Evolutionary conservation across 352 stramenopile genomes (phyloP).

Genomic region (Phytophthora fragariaefolia): DNA sequence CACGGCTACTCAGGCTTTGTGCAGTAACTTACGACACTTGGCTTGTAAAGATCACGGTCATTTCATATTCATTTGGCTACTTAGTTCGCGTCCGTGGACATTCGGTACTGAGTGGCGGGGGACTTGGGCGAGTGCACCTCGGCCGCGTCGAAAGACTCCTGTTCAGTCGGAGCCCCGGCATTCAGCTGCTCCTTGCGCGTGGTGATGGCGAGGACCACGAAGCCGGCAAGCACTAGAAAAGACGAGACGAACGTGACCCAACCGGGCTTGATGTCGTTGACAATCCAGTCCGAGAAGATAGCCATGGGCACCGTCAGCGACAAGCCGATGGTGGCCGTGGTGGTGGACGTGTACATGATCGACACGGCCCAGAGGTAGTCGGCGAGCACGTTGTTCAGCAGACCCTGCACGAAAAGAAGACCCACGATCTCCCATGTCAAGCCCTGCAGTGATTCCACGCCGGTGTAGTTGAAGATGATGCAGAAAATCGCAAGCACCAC

Average conservation of each 20-base stretch:
- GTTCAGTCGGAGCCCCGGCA: slow-evolving; percentile 8
- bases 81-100: slow-evolving; percentile 26
- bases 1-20: too few species aligned
- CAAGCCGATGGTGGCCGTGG: slow-evolving; percentile 96
- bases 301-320: slow-evolving; percentile 97
- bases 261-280: slow-evolving; percentile 61
- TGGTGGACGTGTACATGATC: slow-evolving; percentile 96
- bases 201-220: slow-evolving; percentile 64
- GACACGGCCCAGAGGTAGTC: slow-evolving; percentile 96
- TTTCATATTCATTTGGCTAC: slow-evolving; percentile 23
- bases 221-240: slow-evolving; percentile 74
- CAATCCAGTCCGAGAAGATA: slow-evolving; percentile 90
- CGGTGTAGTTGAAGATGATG: slow-evolving; percentile 72
- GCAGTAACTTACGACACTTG: background rate
- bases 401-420: slow-evolving; percentile 88
- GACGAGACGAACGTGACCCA: slow-evolving; percentile 67
- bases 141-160: slow-evolving; percentile 1
- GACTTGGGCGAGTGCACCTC: slow-evolving; percentile 34
- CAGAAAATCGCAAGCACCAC: slow-evolving; percentile 92
- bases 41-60: slow-evolving; percentile 6
- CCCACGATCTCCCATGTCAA: slow-evolving; percentile 82
- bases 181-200: slow-evolving; percentile 42
- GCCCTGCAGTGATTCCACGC: slow-evolving; percentile 69
- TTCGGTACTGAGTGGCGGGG: slow-evolving; percentile 38
- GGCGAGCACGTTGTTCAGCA: slow-evolving; percentile 96